Evolutionary conservation across 108 stramenopile genomes (phyloP), one percentile per base, ranked within the genome.

Genomic region (Stephanodiscus triporus): DNA sequence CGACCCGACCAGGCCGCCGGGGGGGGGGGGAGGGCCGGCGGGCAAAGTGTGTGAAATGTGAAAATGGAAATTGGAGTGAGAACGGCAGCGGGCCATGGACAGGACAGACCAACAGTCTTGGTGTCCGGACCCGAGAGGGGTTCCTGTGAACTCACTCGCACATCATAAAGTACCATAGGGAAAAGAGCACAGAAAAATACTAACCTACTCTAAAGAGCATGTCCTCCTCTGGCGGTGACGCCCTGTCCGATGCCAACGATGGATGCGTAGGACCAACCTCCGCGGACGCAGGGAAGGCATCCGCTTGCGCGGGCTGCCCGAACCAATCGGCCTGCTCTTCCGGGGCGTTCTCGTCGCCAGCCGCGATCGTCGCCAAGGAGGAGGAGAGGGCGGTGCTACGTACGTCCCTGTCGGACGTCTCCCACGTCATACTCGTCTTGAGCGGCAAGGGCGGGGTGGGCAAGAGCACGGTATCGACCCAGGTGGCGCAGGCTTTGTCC

Each of bases 381-480:
- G 67, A 72, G n/a, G 86, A 93, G 68, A 27, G 54, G 20, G 53
- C 81, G 17, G 66, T 65, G 37, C 82, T 99, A 13, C 75, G 83
- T 34, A 83, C 84, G 34, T 77, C 92, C 17, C 71, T 99, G 48
- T 70, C 80, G 9, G 85, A 88, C 66, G 97, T 99, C 0, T 94
- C 92, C 45, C 95, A 98, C 68, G 96, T 91, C 9, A 61, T 99
- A 14, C 82, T 99, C 40, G 98, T 99, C 6, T 70, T 99, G 51
- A 92, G 91, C 32, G 99, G 99, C 27, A 99, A 99, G 86, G 99
- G 99, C 4, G 98, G 98, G 30, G 99, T 99, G 9, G 99, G 99
- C 13, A 99, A 97, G 85, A 91, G 87, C 36, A 99, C 99, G 0
- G 85, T 99, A 11, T 84, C 95, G 10, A 92, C 93, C 26, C 99